These are phyloP conservation scores for Leccinum pallidistipes DNA, from an alignment of 1,284 basidiomycete species.

Conservation along the genomic window DNA sequence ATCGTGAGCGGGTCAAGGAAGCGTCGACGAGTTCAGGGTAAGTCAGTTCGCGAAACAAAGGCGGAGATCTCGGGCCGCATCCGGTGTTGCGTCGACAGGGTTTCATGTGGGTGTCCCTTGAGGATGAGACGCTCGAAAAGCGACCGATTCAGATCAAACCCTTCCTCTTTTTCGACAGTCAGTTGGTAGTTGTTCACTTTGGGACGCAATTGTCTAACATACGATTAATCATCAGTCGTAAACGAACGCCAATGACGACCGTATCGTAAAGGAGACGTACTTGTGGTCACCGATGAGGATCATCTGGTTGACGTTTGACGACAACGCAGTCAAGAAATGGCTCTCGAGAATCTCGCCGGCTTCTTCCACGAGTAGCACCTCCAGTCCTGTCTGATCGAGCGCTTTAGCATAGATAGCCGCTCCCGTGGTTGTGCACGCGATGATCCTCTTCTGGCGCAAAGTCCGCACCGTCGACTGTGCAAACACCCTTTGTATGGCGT, in stretches of 20 bases:
- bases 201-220: conserved; percentile 57
- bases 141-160: conserved; percentile 58
- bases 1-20: conserved; percentile 44
- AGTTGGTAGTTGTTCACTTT: conserved; percentile 61
- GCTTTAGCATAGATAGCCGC: conserved; percentile 56
- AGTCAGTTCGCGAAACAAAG: conserved; percentile 53
- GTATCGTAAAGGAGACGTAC: conserved; percentile 39
- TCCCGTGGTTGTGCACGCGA: conserved; percentile 66
- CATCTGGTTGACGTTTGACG: conserved; percentile 45
- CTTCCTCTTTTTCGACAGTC: conserved; percentile 62
- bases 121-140: conserved; percentile 64
- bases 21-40: conserved; percentile 62
- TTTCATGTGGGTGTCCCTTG: conserved; percentile 55
- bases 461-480: conserved; percentile 33
- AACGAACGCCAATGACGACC: not conserved
- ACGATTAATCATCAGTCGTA: not conserved
- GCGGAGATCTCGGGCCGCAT: conserved; percentile 68
- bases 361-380: conserved; percentile 63
- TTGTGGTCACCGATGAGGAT: conserved; percentile 71
- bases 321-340: conserved; percentile 58
- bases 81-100: conserved; percentile 55
- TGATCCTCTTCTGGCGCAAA: conserved; percentile 49
- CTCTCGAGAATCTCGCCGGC: conserved; percentile 70
- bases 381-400: conserved; percentile 44
- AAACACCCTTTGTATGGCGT: conserved; percentile 38